Base-by-base conservation (phyloP, 257 asterid species). In the Przewalskia tangutica region DNA sequence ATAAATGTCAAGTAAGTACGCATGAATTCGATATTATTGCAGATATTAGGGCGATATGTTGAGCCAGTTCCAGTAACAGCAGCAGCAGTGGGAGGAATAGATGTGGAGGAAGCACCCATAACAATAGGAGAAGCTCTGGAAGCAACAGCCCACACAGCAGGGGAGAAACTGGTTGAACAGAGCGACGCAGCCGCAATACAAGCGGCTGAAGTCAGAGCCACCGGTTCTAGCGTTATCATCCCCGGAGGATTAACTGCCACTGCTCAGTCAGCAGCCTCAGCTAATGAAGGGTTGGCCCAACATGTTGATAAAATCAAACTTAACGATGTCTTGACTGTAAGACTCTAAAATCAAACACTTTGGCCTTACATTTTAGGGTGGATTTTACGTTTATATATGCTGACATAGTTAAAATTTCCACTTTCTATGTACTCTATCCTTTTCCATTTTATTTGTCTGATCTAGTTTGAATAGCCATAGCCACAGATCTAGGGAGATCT, bases 151-250 rank as follows among this genome's bases (percentile, higher is more conserved):
- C 85, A 77, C 7, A 71, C 91, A 1, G 90, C 91, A 0, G 93
- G 94, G 6, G 8, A 86, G 42, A 92, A 91, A 81, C 85, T 91
- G 1, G 90, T 92, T 36, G 94, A 91, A 73, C 88, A 88, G 14
- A 87, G 91, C 5, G 98, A 92, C 40, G 97, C 97, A 6, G 95
- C 95, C 7, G 98, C 95, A 6, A 90, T 94, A 65, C 95, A 86
- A 87, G 97, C 91, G 8, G 98, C 97, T 12, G 96, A 90, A 81
- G 85, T 86, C 81, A 83, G 94, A 75, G 97, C 95, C 14, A 91
- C 96, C 0, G 94, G 98, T 6, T 84, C 85, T 27, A 79, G 59
- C 23, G 2, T 77, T 12, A 59, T 90, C 4, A 10, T 85, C 18
- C 93, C 92, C 0, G 96, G 92, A 0, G 96, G 98, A 2, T 75